Conservation (phyloP, 768 basidiomycete genomes). For the Trametes villosa region DNA sequence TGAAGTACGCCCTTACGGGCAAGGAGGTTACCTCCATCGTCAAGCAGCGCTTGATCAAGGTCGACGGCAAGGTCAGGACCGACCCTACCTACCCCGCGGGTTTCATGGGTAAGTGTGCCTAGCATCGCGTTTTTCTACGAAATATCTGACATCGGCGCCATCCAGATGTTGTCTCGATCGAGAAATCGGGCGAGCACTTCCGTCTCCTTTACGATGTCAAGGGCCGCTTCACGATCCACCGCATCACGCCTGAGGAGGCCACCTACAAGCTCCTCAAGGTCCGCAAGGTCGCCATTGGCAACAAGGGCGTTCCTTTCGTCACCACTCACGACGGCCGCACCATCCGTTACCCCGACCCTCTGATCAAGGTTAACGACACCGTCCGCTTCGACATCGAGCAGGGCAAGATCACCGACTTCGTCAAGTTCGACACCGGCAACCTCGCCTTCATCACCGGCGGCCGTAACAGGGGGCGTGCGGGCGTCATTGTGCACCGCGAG, state of each 20-base stretch:
- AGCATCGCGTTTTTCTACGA: background rate
- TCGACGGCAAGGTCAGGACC: constrained; percentile 98
- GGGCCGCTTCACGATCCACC: constrained; percentile 99
- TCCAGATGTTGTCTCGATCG: constrained; percentile 92
- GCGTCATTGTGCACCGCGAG: constrained; percentile 95
- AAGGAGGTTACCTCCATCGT: constrained; percentile 96
- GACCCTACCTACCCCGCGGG: constrained; percentile 97
- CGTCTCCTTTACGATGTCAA: constrained; percentile 99
- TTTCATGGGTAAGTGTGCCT: constrained; percentile 80
- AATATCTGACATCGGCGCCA: constrained; percentile 1
- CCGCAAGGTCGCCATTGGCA: constrained; percentile 86
- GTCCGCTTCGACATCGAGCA: constrained; percentile 96
- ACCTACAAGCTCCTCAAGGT: constrained; percentile 97
- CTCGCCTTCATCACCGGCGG: constrained; percentile 98
- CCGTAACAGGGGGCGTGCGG: constrained; percentile 99
- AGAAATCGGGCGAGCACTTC: constrained; percentile 99
- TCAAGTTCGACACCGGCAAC: constrained; percentile 98
- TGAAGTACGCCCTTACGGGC: constrained; percentile 98
- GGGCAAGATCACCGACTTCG: constrained; percentile 89
- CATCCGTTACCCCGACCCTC: constrained; percentile 98
- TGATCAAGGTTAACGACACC: constrained; percentile 95
- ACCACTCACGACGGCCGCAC: constrained; percentile 99
- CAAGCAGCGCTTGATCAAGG: constrained; percentile 96
- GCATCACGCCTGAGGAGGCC: constrained; percentile 97
- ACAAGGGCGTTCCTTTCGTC: constrained; percentile 93